Conservation (phyloP, 2,329 filamentous ascomycete species). For the Scytalidium lignicola region DNA sequence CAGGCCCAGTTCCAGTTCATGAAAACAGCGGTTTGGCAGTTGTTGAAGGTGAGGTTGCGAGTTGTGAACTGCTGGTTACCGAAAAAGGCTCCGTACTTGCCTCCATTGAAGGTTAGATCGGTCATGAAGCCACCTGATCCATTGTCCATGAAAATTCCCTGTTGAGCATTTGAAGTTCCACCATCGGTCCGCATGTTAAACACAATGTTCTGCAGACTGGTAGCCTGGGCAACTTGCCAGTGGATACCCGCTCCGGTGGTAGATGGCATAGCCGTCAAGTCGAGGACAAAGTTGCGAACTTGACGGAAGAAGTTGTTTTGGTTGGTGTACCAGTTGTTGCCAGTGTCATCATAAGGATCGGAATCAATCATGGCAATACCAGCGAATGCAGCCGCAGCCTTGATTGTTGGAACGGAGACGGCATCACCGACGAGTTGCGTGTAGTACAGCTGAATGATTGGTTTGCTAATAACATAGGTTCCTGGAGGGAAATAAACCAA, state of each 20-base stretch:
- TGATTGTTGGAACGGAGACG: slow-evolving; percentile 65
- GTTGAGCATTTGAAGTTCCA: slow-evolving; percentile 59
- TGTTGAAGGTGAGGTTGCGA: slow-evolving; percentile 76
- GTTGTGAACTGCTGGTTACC: slow-evolving; percentile 87
- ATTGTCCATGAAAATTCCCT: slow-evolving; percentile 78
- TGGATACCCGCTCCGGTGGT: slow-evolving; percentile 66
- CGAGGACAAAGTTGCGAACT: slow-evolving; percentile 76
- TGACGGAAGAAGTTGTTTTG: slow-evolving; percentile 81
- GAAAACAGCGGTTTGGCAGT: slow-evolving; percentile 76
- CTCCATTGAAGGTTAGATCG: slow-evolving; percentile 79
- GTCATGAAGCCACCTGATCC: slow-evolving; percentile 80
- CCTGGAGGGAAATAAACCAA: slow-evolving; percentile 89
- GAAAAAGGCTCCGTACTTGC: slow-evolving; percentile 70
- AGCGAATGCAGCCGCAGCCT: slow-evolving; percentile 64
- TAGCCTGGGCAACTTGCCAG: slow-evolving; percentile 83
- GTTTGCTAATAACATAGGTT: slow-evolving; percentile 74
- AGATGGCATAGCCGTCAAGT: slow-evolving; percentile 61
- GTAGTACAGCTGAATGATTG: slow-evolving; percentile 85
- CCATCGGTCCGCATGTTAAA: slow-evolving; percentile 72
- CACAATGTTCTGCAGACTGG: slow-evolving; percentile 72
- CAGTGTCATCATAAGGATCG: slow-evolving; percentile 70
- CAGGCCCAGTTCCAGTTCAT: slow-evolving; percentile 94
- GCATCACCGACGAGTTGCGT: slow-evolving; percentile 88
- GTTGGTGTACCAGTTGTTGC: slow-evolving; percentile 73
- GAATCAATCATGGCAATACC: slow-evolving; percentile 89